Evolutionary conservation across 2,329 filamentous ascomycete genomes (phyloP).

Genomic region (Beauveria sp.): DNA sequence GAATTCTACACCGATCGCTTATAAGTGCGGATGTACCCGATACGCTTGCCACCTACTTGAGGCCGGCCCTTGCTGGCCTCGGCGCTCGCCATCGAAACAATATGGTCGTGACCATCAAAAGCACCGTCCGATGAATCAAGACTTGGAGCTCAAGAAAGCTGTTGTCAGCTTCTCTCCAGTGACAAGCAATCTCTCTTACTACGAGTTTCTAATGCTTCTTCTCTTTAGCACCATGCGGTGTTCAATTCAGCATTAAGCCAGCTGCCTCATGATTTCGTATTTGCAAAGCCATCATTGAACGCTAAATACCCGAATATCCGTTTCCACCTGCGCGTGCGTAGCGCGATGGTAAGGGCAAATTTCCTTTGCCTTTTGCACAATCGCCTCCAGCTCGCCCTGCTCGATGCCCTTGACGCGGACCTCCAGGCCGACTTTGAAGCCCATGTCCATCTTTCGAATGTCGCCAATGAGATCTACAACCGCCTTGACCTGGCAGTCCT

Average conservation of each 20-base stretch:
- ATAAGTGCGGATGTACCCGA: not conserved
- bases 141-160: not conserved
- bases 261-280: too few species aligned
- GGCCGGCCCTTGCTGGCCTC: not conserved
- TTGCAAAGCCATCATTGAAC: not conserved
- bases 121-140: not conserved
- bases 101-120: not conserved
- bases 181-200: too few species aligned
- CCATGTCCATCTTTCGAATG: not conserved
- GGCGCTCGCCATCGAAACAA: not conserved
- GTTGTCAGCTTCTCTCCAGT: not conserved
- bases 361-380: not conserved
- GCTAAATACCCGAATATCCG: not conserved
- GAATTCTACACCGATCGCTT: not conserved
- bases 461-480: not conserved
- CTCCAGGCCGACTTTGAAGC: not conserved
- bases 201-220: too few species aligned
- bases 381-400: not conserved
- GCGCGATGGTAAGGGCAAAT: constrained; percentile 2
- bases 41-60: too few species aligned
- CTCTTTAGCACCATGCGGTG: too few species aligned
- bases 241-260: too few species aligned
- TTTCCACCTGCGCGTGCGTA: not conserved
- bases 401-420: constrained; percentile 4
- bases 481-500: not conserved